Percentiles rank a stretch among this genome's conserved stretches.
Evolutionary conservation across 2,329 filamentous ascomycete genomes (phyloP).

Genomic region (Pyrenochaeta sp.): DNA sequence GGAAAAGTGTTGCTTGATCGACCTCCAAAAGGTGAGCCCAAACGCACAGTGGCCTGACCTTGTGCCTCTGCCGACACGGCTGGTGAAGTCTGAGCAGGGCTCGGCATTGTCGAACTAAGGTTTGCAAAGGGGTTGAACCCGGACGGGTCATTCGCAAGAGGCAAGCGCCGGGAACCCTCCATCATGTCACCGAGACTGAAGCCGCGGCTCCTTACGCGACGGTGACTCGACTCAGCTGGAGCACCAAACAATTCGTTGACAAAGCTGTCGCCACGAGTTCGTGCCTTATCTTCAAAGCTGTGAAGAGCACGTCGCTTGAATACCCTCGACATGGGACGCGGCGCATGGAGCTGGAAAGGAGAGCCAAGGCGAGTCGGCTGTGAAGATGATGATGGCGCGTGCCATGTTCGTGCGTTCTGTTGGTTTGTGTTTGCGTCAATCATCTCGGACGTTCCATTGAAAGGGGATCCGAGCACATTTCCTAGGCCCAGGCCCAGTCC

Average conservation of each 20-base stretch:
- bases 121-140: slow-evolving; percentile 43
- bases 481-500: slow-evolving; percentile 55
- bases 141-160: slow-evolving; percentile 60
- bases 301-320: slow-evolving; percentile 67
- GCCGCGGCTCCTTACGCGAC: slow-evolving; percentile 67
- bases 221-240: slow-evolving; percentile 60
- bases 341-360: slow-evolving; percentile 64
- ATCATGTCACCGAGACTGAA: slow-evolving; percentile 67
- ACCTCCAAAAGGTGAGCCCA: slow-evolving; percentile 58
- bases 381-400: slow-evolving; percentile 34
- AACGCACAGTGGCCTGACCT: slow-evolving; percentile 53
- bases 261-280: slow-evolving; percentile 51
- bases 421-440: slow-evolving; percentile 36
- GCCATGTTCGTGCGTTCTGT: slow-evolving; percentile 45
- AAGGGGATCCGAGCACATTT: slow-evolving; percentile 55
- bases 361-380: slow-evolving; percentile 54
- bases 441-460: slow-evolving; percentile 44
- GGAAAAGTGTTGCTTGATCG: slow-evolving; percentile 58
- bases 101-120: slow-evolving; percentile 30
- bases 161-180: slow-evolving; percentile 59
- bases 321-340: slow-evolving; percentile 59
- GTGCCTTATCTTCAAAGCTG: slow-evolving; percentile 59
- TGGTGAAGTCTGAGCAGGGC: slow-evolving; percentile 33
- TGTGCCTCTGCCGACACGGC: slow-evolving; percentile 25
- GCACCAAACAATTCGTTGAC: slow-evolving; percentile 57